Evolutionary conservation across 176 grass and related monocot genomes (phyloP).

Genomic region (Carex pumila): DNA sequence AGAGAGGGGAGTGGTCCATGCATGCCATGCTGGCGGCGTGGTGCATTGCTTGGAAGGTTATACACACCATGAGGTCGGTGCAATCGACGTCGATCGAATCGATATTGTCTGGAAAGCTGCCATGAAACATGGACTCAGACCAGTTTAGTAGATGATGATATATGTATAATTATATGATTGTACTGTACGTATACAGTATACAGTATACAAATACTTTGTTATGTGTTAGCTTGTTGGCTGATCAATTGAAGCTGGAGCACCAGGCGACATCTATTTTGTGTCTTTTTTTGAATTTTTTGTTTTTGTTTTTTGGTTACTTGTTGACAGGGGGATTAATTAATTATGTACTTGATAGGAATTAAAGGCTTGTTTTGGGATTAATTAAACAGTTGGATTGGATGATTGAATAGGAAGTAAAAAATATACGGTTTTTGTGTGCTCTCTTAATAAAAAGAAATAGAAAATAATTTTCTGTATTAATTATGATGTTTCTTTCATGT

Average conservation of each 20-base stretch:
- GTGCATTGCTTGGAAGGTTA: conserved; percentile 81
- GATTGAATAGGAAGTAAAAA: not conserved
- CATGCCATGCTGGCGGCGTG: conserved; percentile 75
- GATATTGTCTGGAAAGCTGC: conserved; percentile 76
- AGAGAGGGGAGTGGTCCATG: conserved; percentile 66
- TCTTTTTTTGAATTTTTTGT: not conserved
- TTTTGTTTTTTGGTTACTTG: not conserved
- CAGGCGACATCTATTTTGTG: not conserved
- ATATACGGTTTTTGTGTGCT: not conserved
- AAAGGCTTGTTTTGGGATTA: not conserved
- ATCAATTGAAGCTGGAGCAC: not conserved
- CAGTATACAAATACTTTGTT: conserved; percentile 5
- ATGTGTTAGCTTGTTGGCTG: not conserved
- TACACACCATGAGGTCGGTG: conserved; percentile 76
- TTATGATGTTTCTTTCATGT: not conserved
- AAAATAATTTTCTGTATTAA: not conserved
- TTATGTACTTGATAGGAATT: conserved; percentile 12
- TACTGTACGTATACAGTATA: conserved; percentile 4
- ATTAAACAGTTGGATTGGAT: not conserved
- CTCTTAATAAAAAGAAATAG: not conserved
- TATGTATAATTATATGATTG: not conserved
- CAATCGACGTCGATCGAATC: conserved; percentile 78
- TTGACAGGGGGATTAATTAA: not conserved
- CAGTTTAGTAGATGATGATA: conserved; percentile 15
- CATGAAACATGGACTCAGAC: conserved; percentile 67